Evolutionary conservation across 1,139 yeast genomes (phyloP).

Genomic region (Saccharomycopsis hybrid): DNA sequence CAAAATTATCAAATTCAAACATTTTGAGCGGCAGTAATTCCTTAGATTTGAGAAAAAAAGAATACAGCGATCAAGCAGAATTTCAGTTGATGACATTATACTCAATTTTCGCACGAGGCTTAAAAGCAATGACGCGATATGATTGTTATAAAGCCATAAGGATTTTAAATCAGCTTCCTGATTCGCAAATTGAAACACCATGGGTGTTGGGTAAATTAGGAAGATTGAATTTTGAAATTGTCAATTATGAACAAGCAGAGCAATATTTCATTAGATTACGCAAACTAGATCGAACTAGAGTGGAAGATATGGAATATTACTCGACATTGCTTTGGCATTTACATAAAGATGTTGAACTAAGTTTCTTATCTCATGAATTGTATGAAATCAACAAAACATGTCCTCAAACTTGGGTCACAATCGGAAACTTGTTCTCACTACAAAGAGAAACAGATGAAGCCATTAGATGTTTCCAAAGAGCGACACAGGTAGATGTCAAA

Average conservation of each 20-base stretch:
- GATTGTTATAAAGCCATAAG: constrained; percentile 81
- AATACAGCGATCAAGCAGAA: constrained; percentile 30
- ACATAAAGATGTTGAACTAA: constrained; percentile 70
- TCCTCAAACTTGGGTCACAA: constrained; percentile 87
- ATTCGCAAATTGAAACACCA: constrained; percentile 64
- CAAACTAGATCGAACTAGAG: constrained; percentile 66
- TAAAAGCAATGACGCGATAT: constrained; percentile 56
- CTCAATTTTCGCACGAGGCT: constrained; percentile 57
- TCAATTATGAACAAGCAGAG: constrained; percentile 75
- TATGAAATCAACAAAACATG: constrained; percentile 57
- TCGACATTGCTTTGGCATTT: constrained; percentile 93
- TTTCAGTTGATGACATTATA: constrained; percentile 46
- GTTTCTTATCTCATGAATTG: constrained; percentile 76
- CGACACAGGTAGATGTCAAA: constrained; percentile 60
- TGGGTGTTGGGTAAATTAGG: constrained; percentile 84
- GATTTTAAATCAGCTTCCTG: constrained; percentile 56
- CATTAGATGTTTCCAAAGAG: constrained; percentile 74
- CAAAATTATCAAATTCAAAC: neutral
- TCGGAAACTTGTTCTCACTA: constrained; percentile 84
- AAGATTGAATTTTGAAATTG: constrained; percentile 77
- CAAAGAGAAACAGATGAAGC: constrained; percentile 88
- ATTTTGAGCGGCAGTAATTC: constrained; percentile 3
- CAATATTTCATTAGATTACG: constrained; percentile 58
- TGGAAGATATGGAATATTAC: constrained; percentile 85
- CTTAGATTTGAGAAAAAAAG: constrained; percentile 17